Conservation (phyloP, 1,139 yeast genomes). For the Chernovozyma sophiae-reginae region DNA sequence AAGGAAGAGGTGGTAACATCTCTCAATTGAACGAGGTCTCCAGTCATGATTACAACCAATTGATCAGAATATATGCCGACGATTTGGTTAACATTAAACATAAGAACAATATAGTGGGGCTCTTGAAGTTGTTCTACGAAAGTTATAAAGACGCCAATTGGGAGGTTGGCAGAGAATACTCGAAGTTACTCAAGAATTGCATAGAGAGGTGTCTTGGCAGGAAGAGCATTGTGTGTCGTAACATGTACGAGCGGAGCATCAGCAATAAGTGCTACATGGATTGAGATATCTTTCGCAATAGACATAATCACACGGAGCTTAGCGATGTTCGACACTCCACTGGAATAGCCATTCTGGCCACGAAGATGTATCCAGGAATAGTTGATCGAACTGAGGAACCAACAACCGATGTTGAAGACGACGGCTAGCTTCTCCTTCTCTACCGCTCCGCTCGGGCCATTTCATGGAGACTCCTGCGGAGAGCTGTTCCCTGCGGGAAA, state of each 20-base stretch:
- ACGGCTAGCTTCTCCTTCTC: too few species aligned
- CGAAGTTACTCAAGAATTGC: conserved; percentile 49
- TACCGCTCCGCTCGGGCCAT: too few species aligned
- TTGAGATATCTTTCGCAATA: too few species aligned
- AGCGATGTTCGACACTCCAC: neutral
- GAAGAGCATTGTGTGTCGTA: conserved; percentile 22
- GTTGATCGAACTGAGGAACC: too few species aligned
- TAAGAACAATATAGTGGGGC: conserved; percentile 40
- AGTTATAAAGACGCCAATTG: conserved; percentile 42
- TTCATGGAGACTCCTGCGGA: too few species aligned
- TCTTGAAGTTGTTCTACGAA: conserved; percentile 40
- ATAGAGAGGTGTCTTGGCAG: conserved; percentile 49
- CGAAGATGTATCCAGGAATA: too few species aligned
- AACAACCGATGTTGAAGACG: too few species aligned
- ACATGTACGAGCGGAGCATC: conserved; percentile 1
- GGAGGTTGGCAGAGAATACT: conserved; percentile 53
- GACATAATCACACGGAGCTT: neutral
- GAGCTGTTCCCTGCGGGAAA: too few species aligned
- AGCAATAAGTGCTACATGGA: neutral
- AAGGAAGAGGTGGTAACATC: conserved; percentile 5
- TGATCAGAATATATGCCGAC: conserved; percentile 13
- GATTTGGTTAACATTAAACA: conserved; percentile 12
- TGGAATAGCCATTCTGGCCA: too few species aligned
- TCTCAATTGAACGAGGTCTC: neutral
- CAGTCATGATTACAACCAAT: conserved; percentile 12